These are phyloP conservation scores for Colletotrichum tropicicola DNA, from an alignment of 2,329 filamentous ascomycete species.

Conservation along the genomic window DNA sequence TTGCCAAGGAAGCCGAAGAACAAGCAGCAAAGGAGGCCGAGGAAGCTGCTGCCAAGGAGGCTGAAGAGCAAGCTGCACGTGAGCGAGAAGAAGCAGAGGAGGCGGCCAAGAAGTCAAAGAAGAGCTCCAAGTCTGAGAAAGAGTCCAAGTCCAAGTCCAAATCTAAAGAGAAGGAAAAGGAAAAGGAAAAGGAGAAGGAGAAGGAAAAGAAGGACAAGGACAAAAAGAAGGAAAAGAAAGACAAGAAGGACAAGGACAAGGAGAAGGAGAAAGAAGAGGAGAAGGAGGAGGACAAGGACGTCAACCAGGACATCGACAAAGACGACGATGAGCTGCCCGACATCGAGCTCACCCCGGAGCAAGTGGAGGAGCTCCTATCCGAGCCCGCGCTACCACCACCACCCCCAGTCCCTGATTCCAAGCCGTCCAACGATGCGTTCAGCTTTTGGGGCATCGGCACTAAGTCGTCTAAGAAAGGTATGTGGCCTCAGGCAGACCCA, in stretches of 20 bases:
- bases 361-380: conserved; percentile 53
- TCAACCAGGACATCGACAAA: conserved; percentile 27
- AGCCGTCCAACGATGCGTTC: conserved; percentile 54
- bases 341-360: conserved; percentile 49
- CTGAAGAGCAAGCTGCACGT: conserved; percentile 36
- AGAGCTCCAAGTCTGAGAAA: conserved; percentile 45
- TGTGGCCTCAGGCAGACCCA: conserved; percentile 37
- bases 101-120: conserved; percentile 51
- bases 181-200: conserved; percentile 38
- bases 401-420: conserved; percentile 30
- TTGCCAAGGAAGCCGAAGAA: conserved; percentile 50
- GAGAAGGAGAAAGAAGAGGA: conserved; percentile 42
- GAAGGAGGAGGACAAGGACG: conserved; percentile 36
- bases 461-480: conserved; percentile 53
- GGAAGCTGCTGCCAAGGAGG: conserved; percentile 40
- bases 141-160: conserved; percentile 46
- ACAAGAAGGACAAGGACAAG: conserved; percentile 34
- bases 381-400: conserved; percentile 19
- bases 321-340: conserved; percentile 29
- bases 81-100: conserved; percentile 42
- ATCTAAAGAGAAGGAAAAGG: conserved; percentile 42
- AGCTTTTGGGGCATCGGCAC: conserved; percentile 65
- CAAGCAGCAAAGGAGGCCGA: conserved; percentile 48
- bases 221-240: conserved; percentile 42
- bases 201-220: conserved; percentile 34